phyloP scores from a whole-genome alignment of 768 basidiomycete genomes.

The Tricholoma terreum region DNA sequence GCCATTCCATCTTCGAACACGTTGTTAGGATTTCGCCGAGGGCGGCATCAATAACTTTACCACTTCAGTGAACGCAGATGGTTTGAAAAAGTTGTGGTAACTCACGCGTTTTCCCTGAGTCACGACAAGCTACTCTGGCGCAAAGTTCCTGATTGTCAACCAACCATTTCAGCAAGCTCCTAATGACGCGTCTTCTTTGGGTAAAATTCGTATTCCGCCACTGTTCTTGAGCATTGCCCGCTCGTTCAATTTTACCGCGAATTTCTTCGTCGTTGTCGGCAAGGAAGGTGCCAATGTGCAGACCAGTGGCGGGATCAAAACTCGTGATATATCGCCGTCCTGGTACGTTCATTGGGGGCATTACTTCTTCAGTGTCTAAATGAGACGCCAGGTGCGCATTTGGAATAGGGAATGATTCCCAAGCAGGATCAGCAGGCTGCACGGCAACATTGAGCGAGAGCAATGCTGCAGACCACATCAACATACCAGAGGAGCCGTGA shows the following conservation, averaged over 20 bases:
- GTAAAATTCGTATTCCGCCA: slow-evolving; percentile 78
- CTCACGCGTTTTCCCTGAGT: slow-evolving; percentile 93
- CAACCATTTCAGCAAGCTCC: slow-evolving; percentile 89
- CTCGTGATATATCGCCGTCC: slow-evolving; percentile 77
- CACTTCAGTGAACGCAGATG: background rate
- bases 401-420: slow-evolving; percentile 50
- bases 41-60: slow-evolving; percentile 84
- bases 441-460: background rate
- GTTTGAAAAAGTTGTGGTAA: slow-evolving; percentile 9
- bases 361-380: slow-evolving; percentile 48
- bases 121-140: slow-evolving; percentile 84
- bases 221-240: slow-evolving; percentile 60
- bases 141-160: slow-evolving; percentile 87
- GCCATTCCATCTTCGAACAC: slow-evolving; percentile 90
- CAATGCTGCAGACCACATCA: slow-evolving; percentile 2
- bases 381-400: slow-evolving; percentile 69
- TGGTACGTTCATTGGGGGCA: slow-evolving; percentile 43
- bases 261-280: slow-evolving; percentile 78
- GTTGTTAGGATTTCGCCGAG: slow-evolving; percentile 96
- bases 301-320: slow-evolving; percentile 86
- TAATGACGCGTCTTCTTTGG: slow-evolving; percentile 77
- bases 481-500: slow-evolving; percentile 55
- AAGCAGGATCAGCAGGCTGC: slow-evolving; percentile 60
- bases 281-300: slow-evolving; percentile 74
- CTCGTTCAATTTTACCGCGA: slow-evolving; percentile 60